A percentile compares a stretch with the other conserved stretches of the same genome.
These are phyloP conservation scores for Galerina sulciceps DNA, from an alignment of 768 basidiomycete species.

Conservation along the genomic window DNA sequence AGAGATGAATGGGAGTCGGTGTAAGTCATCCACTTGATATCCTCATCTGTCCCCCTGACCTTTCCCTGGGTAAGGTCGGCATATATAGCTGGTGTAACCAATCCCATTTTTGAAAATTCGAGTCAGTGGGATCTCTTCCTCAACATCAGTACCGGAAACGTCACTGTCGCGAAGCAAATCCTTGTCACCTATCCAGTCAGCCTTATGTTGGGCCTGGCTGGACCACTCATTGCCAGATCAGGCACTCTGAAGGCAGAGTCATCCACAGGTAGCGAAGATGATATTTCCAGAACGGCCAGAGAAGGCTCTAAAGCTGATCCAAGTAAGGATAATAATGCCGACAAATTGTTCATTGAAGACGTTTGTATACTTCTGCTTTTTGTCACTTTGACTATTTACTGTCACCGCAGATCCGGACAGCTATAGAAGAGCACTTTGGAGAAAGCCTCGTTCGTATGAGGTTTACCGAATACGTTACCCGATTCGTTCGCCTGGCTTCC, in stretches of 20 bases:
- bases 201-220: slow-evolving; percentile 41
- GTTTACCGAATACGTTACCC: slow-evolving; percentile 85
- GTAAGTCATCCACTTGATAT: slow-evolving; percentile 48
- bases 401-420: slow-evolving; percentile 67
- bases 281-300: slow-evolving; percentile 61
- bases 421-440: slow-evolving; percentile 91
- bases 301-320: slow-evolving; percentile 61
- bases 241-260: slow-evolving; percentile 70
- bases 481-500: slow-evolving; percentile 89
- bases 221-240: slow-evolving; percentile 54
- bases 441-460: slow-evolving; percentile 87
- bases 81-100: slow-evolving; percentile 96
- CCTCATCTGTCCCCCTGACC: background rate
- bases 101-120: slow-evolving; percentile 91
- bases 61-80: slow-evolving; percentile 60
- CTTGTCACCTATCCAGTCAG: slow-evolving; percentile 55
- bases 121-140: slow-evolving; percentile 93
- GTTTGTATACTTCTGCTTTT: slow-evolving; percentile 50
- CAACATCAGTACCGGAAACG: slow-evolving; percentile 85
- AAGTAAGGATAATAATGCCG: slow-evolving; percentile 67
- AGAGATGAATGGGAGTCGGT: slow-evolving; percentile 89
- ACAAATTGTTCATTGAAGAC: slow-evolving; percentile 93
- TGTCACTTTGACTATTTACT: background rate
- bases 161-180: slow-evolving; percentile 89
- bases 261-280: slow-evolving; percentile 69